Percentiles rank a stretch among this genome's conserved stretches.
Conservation (phyloP, 2,329 filamentous ascomycete species). For the Fusarium hostae region DNA sequence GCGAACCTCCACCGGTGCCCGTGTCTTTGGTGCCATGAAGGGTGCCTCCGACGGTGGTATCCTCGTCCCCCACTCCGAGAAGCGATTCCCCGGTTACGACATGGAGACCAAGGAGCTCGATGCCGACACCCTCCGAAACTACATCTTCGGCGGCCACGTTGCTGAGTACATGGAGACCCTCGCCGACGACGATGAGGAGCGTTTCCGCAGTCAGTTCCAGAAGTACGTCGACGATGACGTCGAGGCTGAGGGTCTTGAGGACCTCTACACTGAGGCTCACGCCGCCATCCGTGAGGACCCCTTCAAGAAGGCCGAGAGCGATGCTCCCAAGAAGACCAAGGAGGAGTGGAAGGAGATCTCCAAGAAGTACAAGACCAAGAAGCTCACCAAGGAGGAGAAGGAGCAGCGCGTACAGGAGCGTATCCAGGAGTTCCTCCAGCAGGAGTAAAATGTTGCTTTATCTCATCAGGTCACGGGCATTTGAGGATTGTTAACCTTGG, state of each 20-base stretch:
- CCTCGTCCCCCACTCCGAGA: constrained; percentile 97
- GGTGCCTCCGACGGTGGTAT: constrained; percentile 98
- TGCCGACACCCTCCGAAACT: constrained; percentile 95
- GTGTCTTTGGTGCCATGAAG: constrained; percentile 99
- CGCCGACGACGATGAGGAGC: constrained; percentile 99
- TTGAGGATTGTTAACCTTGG: constrained; percentile 47
- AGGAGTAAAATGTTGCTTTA: constrained; percentile 52
- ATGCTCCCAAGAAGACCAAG: constrained; percentile 92
- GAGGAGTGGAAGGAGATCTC: constrained; percentile 96
- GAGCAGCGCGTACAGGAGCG: constrained; percentile 85
- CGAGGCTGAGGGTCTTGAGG: constrained; percentile 96
- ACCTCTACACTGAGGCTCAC: constrained; percentile 95
- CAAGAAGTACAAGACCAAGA: constrained; percentile 83
- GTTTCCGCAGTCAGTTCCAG: constrained; percentile 97
- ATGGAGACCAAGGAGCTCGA: constrained; percentile 98
- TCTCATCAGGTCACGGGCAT: constrained; percentile 40
- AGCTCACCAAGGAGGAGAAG: constrained; percentile 87
- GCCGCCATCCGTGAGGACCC: constrained; percentile 97
- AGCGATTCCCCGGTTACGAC: constrained; percentile 99
- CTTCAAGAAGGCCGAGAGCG: constrained; percentile 87
- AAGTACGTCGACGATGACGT: constrained; percentile 98
- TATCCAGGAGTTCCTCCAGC: constrained; percentile 82
- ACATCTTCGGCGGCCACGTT: constrained; percentile 98
- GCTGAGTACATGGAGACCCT: constrained; percentile 99
- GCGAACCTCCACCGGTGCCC: constrained; percentile 97